phyloP scores from a whole-genome alignment of 2,329 filamentous ascomycete genomes.

The Dothistroma pini region DNA sequence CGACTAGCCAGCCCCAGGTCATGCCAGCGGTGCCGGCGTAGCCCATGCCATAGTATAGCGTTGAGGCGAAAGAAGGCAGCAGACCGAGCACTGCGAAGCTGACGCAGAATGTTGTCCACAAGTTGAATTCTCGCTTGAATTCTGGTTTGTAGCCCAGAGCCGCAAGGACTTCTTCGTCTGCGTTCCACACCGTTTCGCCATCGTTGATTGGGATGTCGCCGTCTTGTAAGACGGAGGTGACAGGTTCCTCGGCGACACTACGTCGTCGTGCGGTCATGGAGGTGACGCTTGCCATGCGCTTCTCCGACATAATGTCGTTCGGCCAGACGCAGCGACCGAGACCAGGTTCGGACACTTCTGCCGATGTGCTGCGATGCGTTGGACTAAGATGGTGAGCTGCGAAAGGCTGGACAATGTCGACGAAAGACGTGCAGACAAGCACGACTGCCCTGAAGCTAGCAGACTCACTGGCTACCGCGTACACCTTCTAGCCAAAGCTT shows the following conservation, averaged over 20 bases:
- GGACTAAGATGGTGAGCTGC: neutral
- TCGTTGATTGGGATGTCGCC: conserved; percentile 49
- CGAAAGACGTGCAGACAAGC: neutral
- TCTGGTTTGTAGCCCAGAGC: conserved; percentile 61
- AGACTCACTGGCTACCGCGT: neutral
- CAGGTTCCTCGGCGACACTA: conserved; percentile 48
- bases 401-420: neutral
- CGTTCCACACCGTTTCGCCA: conserved; percentile 42
- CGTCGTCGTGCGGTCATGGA: conserved; percentile 23
- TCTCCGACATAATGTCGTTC: conserved; percentile 3
- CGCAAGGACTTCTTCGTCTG: conserved; percentile 60
- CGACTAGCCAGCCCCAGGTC: conserved; percentile 73
- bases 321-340: neutral
- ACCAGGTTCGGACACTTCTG: neutral
- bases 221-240: conserved; percentile 49
- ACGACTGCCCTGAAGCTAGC: neutral
- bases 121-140: conserved; percentile 66
- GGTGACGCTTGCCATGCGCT: conserved; percentile 18
- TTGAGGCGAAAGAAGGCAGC: conserved; percentile 67
- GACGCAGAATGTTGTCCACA: conserved; percentile 72
- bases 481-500: neutral
- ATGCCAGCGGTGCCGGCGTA: conserved; percentile 51
- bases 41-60: conserved; percentile 65
- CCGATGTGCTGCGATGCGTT: neutral
- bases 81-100: conserved; percentile 69